Conservation (phyloP, 2,329 filamentous ascomycete genomes). For the Dactylellina sp. region DNA sequence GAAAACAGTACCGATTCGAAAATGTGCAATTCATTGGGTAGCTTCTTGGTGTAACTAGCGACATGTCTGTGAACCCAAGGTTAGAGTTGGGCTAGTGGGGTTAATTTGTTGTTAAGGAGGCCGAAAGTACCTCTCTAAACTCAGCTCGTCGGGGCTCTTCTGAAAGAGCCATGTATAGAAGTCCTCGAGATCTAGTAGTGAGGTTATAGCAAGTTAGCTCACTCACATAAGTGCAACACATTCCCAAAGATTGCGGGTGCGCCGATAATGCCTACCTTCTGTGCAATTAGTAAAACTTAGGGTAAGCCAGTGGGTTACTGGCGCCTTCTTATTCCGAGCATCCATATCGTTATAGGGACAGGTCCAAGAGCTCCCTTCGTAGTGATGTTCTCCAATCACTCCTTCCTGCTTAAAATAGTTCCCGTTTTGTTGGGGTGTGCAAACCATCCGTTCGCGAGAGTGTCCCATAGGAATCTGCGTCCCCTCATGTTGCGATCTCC, state of each 20-base stretch:
- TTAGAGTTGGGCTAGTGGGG: not conserved
- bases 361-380: slow-evolving; percentile 38
- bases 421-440: slow-evolving; percentile 15
- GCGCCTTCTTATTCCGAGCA: not conserved
- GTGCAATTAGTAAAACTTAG: slow-evolving; percentile 22
- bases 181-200: slow-evolving; percentile 17
- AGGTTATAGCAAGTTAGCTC: not conserved
- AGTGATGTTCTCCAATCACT: slow-evolving; percentile 21
- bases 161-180: slow-evolving; percentile 39
- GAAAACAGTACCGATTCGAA: slow-evolving; percentile 33
- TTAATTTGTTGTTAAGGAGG: slow-evolving; percentile 9
- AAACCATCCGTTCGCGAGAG: slow-evolving; percentile 13
- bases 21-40: slow-evolving; percentile 18
- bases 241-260: too few relatives aligned
- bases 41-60: not conserved
- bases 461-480: slow-evolving; percentile 23
- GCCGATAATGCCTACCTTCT: slow-evolving; percentile 1
- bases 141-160: slow-evolving; percentile 33
- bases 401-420: slow-evolving; percentile 39
- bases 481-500: not conserved
- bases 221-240: not conserved
- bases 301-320: slow-evolving; percentile 27
- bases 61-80: not conserved
- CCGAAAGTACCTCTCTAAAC: slow-evolving; percentile 19
- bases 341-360: slow-evolving; percentile 23